phyloP scores from a whole-genome alignment of 805 yeast genomes.

The Groenewaldozyma salmanticensis region DNA sequence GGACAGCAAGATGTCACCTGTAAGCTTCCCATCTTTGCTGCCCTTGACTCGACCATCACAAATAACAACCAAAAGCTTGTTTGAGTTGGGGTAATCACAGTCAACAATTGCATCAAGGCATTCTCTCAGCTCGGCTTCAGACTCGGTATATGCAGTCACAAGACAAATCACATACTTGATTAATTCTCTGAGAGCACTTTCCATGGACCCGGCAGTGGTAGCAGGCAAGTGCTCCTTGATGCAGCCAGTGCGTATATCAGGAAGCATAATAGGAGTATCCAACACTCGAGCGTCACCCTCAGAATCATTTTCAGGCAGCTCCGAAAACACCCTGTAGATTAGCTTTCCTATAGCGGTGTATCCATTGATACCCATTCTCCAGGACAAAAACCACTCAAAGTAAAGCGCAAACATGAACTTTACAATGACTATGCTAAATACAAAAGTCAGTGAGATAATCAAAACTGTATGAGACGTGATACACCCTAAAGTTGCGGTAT shows the following conservation, averaged over 20 bases:
- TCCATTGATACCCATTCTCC: conserved; percentile 7
- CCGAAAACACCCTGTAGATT: neutral
- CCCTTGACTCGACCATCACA: conserved; percentile 87
- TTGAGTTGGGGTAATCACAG: conserved; percentile 75
- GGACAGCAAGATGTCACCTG: conserved; percentile 67
- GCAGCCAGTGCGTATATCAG: neutral
- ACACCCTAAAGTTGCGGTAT: conserved; percentile 74
- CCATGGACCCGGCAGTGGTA: no score
- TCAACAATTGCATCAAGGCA: conserved; percentile 73
- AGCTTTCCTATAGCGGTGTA: conserved; percentile 1
- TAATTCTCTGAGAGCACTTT: neutral
- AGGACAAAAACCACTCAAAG: conserved; percentile 64
- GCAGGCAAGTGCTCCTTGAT: conserved; percentile 1
- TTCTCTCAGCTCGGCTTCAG: conserved; percentile 59
- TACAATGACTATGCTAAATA: conserved; percentile 54
- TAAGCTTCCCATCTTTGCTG: conserved; percentile 62
- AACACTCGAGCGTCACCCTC: neutral
- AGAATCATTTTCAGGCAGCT: neutral
- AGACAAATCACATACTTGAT: conserved; percentile 45
- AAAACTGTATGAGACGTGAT: conserved; percentile 67
- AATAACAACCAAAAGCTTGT: conserved; percentile 62
- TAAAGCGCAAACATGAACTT: conserved; percentile 74
- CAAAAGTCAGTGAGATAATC: conserved; percentile 57
- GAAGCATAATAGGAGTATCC: neutral
- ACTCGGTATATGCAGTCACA: conserved; percentile 83